Evolutionary conservation across 176 grass and related monocot species (phyloP).

Genomic region (Zea luxurians): DNA sequence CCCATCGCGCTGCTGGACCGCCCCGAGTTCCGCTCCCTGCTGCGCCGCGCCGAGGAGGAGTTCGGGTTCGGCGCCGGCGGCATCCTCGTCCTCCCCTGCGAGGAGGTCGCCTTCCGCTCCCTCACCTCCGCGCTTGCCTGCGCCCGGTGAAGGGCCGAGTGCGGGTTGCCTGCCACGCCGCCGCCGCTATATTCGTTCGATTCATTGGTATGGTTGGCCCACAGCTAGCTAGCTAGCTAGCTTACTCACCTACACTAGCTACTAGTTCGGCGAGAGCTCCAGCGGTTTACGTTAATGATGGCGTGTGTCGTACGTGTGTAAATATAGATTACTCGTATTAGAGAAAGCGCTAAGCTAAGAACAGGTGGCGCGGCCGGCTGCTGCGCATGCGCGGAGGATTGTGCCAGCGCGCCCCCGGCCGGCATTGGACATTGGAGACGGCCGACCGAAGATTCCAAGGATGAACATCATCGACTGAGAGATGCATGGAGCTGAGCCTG

Average conservation of each 20-base stretch:
- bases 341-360: background rate
- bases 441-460: background rate
- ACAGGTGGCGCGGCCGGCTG: background rate
- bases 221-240: background rate
- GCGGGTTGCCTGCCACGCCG: background rate
- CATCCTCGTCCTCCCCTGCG: constrained; percentile 90
- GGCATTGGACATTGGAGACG: constrained; percentile 36
- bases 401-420: constrained; percentile 17
- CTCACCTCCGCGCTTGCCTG: constrained; percentile 66
- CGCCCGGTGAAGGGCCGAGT: constrained; percentile 36
- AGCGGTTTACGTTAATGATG: background rate
- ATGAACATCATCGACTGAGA: no score
- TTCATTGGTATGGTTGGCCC: constrained; percentile 14
- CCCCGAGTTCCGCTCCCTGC: constrained; percentile 75
- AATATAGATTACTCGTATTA: background rate
- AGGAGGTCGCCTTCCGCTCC: constrained; percentile 84
- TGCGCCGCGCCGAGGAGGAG: constrained; percentile 89
- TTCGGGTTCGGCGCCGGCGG: constrained; percentile 76
- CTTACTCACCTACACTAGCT: background rate
- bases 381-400: constrained; percentile 20
- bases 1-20: constrained; percentile 69
- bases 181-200: constrained; percentile 5
- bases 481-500: background rate
- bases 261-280: background rate
- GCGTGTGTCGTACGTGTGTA: background rate